Percentiles rank a stretch among this genome's conserved stretches.
These are phyloP conservation scores for Hygrophorus pudorinus DNA, from an alignment of 768 basidiomycete genomes.

Conservation along the genomic window DNA sequence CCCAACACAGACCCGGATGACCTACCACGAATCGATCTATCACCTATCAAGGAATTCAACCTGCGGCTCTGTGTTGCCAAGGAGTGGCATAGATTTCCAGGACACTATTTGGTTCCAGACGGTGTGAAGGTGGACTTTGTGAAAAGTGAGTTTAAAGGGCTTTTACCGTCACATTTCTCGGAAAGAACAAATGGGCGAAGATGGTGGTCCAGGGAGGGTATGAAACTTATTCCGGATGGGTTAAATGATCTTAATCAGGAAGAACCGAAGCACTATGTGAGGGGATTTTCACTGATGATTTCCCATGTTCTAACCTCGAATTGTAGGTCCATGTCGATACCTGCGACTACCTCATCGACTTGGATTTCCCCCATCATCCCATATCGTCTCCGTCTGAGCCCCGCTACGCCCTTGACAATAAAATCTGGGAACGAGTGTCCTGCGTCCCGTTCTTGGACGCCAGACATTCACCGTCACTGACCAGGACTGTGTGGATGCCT, in stretches of 20 bases:
- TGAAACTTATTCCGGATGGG: slow-evolving; percentile 45
- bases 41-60: slow-evolving; percentile 57
- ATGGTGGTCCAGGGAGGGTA: slow-evolving; percentile 55
- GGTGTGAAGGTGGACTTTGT: slow-evolving; percentile 79
- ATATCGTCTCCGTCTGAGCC: slow-evolving; percentile 52
- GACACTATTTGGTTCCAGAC: slow-evolving; percentile 80
- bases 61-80: slow-evolving; percentile 81
- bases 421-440: slow-evolving; percentile 71
- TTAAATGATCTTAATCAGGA: slow-evolving; percentile 88
- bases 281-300: slow-evolving; percentile 8
- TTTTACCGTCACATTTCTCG: slow-evolving; percentile 78
- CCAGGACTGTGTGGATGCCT: slow-evolving; percentile 77
- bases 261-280: slow-evolving; percentile 68
- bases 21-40: slow-evolving; percentile 48
- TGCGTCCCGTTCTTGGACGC: slow-evolving; percentile 84
- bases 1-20: slow-evolving; percentile 30
- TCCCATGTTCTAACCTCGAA: slow-evolving; percentile 4
- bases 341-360: slow-evolving; percentile 89
- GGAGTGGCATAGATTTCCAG: slow-evolving; percentile 95
- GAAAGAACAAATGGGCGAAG: slow-evolving; percentile 19
- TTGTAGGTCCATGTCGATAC: slow-evolving; percentile 55
- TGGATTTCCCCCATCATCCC: slow-evolving; percentile 73
- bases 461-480: slow-evolving; percentile 57
- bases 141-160: slow-evolving; percentile 85
- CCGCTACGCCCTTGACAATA: slow-evolving; percentile 58